Percentiles rank a stretch among this genome's conserved stretches.
phyloP scores from a whole-genome alignment of 768 basidiomycete species.

The Leccinum aurantiacum region DNA sequence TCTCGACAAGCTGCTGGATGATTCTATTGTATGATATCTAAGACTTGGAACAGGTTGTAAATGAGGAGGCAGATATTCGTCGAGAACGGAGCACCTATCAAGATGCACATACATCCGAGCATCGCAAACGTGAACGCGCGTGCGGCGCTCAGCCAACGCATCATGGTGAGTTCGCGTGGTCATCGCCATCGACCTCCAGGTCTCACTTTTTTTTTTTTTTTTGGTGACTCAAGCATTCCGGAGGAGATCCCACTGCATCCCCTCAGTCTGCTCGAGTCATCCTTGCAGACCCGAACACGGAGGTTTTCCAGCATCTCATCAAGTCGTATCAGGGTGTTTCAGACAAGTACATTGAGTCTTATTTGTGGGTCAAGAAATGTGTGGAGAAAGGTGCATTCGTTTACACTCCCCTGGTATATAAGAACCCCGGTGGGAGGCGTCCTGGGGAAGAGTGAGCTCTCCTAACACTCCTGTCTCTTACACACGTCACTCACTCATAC shows the following conservation, averaged over 20 bases:
- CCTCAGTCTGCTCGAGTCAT: conserved; percentile 73
- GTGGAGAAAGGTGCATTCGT: conserved; percentile 63
- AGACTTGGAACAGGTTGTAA: too few species aligned
- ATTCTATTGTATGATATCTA: too few species aligned
- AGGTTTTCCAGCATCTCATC: conserved; percentile 71
- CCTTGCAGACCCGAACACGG: conserved; percentile 77
- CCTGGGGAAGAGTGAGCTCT: conserved; percentile 74
- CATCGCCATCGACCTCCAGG: conserved; percentile 3
- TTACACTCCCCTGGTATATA: conserved; percentile 77
- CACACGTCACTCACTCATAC: not conserved
- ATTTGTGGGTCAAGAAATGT: conserved; percentile 83
- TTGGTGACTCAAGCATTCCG: conserved; percentile 60
- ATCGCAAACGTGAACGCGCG: conserved; percentile 78
- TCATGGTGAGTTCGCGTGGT: conserved; percentile 50
- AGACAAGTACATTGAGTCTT: conserved; percentile 77
- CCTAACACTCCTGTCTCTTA: not conserved
- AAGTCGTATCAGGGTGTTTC: conserved; percentile 68
- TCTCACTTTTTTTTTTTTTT: not conserved
- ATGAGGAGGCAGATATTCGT: conserved; percentile 77
- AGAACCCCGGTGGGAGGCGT: conserved; percentile 79
- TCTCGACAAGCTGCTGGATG: too few species aligned
- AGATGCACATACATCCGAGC: conserved; percentile 79
- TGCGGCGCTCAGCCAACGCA: conserved; percentile 62
- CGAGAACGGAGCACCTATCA: conserved; percentile 61
- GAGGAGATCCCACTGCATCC: conserved; percentile 72